Evolutionary conservation across 805 yeast genomes (phyloP), one percentile per base, ranked within the genome.

Genomic region (Zygoascus tannicola): DNA sequence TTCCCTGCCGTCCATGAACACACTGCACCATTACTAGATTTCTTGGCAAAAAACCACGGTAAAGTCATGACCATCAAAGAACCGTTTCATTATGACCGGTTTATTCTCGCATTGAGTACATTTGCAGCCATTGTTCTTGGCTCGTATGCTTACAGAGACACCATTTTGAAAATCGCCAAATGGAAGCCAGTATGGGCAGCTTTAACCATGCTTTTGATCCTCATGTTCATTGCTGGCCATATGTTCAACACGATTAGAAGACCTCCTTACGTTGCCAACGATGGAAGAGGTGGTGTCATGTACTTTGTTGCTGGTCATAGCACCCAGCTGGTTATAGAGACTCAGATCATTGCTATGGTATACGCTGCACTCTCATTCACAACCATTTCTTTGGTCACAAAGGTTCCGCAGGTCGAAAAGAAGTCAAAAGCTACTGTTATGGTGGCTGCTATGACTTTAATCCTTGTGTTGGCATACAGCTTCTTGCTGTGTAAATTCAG

Each of bases 201-300:
- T 1, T 37, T 74, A 8, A 72, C 84, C 2, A 68, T 84, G n/a
- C 66, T 82, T 45, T 54, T 74, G 16, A 73, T 85, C 32, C 67
- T 88, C 47, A 65, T 87, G 53, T 84, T 88, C 69, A 78, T 75
- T 39, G 70, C 90, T 5, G 98, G 98, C 15, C 83, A 87, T 65
- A 92, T 92, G 98, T 92, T 78, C 73, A 88, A 86, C 62, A 74
- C 76, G 52, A 92, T 92, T 50, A 77, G 97, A 62, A 74, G 74
- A 32, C 71, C 80, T 4, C 87, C 72, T 23, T 67, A 71, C 49
- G 68, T 74, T 32, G 74, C 74, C 26, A 60, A 63, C 36, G 60
- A 63, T 36, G 60, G 59, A 32, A 53, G 60, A 36, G 75, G 75
- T 39, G 59, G 58, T 21, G 60, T 68, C 21, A 73, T 64, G 38